Conservation (phyloP, 148 eudicot genomes). For the Polygonum maritimum region DNA sequence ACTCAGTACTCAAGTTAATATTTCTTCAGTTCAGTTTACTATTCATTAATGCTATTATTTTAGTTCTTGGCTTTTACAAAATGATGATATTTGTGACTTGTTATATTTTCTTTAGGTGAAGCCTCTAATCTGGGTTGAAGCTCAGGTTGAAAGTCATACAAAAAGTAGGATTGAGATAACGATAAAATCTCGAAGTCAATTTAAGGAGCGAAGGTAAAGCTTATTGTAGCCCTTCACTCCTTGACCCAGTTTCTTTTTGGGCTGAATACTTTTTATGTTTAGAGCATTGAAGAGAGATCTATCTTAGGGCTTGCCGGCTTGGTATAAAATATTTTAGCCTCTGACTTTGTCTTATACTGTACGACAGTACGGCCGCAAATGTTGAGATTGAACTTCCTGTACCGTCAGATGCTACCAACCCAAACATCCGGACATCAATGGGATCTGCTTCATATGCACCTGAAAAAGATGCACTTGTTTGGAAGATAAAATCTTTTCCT, state of each 20-base stretch:
- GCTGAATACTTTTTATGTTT: neutral
- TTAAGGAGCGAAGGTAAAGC: constrained; percentile 82
- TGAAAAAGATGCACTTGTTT: constrained; percentile 69
- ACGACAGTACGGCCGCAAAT: constrained; percentile 82
- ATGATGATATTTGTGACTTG: neutral
- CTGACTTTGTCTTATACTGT: neutral
- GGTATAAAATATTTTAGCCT: neutral
- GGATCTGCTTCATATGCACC: constrained; percentile 94
- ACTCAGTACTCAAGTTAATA: constrained; percentile 81
- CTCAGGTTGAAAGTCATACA: constrained; percentile 86
- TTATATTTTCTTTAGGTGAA: constrained; percentile 46
- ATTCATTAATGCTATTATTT: neutral
- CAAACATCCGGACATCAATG: constrained; percentile 94
- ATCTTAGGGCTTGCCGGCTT: neutral
- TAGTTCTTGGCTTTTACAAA: neutral
- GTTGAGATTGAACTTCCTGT: constrained; percentile 94
- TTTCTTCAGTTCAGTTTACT: neutral
- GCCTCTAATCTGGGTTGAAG: constrained; percentile 98
- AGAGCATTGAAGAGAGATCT: neutral
- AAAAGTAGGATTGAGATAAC: constrained; percentile 86
- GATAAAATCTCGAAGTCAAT: constrained; percentile 92
- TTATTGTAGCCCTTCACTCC: neutral
- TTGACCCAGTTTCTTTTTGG: neutral
- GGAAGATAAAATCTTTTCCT: constrained; percentile 98
- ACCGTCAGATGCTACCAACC: constrained; percentile 85